phyloP scores from a whole-genome alignment of 208 protist species.

The Blechomonas ayalai region DNA sequence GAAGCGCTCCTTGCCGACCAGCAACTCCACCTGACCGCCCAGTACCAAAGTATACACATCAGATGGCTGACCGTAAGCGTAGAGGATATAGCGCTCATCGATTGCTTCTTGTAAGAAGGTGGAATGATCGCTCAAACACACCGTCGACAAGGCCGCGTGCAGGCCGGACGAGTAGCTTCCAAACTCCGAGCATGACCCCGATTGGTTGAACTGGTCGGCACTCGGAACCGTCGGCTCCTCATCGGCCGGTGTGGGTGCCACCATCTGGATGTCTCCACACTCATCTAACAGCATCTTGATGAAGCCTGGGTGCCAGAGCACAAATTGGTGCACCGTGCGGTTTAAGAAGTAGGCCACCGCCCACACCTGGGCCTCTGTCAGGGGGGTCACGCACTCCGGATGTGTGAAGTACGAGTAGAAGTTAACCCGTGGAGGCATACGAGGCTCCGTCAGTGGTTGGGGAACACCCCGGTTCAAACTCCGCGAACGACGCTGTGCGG shows the following conservation, averaged over 20 bases:
- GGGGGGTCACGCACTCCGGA: constrained; percentile 23
- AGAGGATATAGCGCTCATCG: constrained; percentile 56
- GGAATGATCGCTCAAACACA: constrained; percentile 15
- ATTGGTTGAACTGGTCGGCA: not conserved
- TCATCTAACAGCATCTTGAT: constrained; percentile 81
- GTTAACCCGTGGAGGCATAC: constrained; percentile 60
- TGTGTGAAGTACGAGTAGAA: constrained; percentile 88
- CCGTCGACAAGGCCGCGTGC: too few species aligned
- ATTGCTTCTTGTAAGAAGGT: constrained; percentile 26
- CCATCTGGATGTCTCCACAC: constrained; percentile 58
- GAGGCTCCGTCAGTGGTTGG: constrained; percentile 29
- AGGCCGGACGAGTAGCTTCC: too few species aligned
- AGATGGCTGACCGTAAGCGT: constrained; percentile 41
- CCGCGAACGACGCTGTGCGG: not conserved
- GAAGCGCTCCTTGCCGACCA: constrained; percentile 55
- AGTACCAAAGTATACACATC: constrained; percentile 65
- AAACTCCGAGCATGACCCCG: too few species aligned
- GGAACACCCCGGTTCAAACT: constrained; percentile 8
- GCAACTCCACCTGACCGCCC: constrained; percentile 58
- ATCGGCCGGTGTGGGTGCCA: too few species aligned
- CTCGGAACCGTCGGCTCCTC: not conserved
- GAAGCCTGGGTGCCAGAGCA: constrained; percentile 53
- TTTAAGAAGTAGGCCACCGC: constrained; percentile 77
- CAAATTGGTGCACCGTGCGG: constrained; percentile 51
- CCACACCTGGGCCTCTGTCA: constrained; percentile 83